phyloP scores from a whole-genome alignment of 345 rosid species.

The Combretum micranthum region DNA sequence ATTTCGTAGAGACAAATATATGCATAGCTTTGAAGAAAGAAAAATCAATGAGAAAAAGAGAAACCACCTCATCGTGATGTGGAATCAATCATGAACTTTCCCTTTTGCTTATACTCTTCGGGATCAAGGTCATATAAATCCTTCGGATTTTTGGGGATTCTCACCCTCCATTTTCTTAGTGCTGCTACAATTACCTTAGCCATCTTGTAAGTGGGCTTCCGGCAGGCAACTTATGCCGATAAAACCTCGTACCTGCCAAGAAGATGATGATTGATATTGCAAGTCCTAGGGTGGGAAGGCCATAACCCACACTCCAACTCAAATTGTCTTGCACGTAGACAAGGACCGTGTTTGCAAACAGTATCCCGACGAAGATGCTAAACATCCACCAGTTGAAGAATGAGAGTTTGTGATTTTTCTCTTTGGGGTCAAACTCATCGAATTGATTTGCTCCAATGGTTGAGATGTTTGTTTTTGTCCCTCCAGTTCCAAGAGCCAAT shows the following conservation, averaged over 20 bases:
- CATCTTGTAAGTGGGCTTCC: conserved; percentile 79
- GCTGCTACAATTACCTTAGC: conserved; percentile 71
- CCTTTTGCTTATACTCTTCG: conserved; percentile 38
- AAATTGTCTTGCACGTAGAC: conserved; percentile 88
- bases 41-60: neutral
- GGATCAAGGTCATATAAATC: conserved; percentile 46
- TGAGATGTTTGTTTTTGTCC: conserved; percentile 90
- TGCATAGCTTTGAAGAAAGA: no score
- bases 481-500: conserved; percentile 73
- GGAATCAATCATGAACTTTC: conserved; percentile 50
- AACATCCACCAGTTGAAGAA: no score
- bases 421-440: conserved; percentile 69
- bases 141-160: conserved; percentile 39
- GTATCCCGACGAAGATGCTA: conserved; percentile 81
- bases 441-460: conserved; percentile 92
- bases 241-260: conserved; percentile 58
- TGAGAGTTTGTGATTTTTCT: conserved; percentile 67
- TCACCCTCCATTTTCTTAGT: conserved; percentile 38
- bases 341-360: conserved; percentile 73
- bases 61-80: conserved; percentile 51
- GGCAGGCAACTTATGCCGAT: conserved; percentile 59
- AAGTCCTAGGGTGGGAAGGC: conserved; percentile 68
- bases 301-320: conserved; percentile 78
- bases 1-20: no score
- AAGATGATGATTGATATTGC: conserved; percentile 49